phyloP scores from a whole-genome alignment of 352 stramenopile genomes.

The Phytopythium vexans region DNA sequence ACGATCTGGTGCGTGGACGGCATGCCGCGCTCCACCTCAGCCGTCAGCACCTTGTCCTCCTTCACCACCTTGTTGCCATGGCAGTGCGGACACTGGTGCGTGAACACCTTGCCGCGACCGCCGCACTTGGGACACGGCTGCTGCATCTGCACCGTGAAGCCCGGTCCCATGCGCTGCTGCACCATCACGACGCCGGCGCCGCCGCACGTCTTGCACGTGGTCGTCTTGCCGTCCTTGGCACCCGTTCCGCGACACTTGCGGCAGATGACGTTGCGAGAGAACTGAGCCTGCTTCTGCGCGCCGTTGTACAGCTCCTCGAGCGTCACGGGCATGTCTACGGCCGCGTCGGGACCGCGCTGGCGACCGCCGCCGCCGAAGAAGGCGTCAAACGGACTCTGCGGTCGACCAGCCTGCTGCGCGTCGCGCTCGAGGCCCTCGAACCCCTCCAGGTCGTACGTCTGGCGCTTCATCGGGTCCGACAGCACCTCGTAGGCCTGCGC shows the following conservation, averaged over 20 bases:
- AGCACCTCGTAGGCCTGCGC: slow-evolving; percentile 90
- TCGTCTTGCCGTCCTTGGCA: slow-evolving; percentile 82
- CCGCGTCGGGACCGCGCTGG: slow-evolving; percentile 67
- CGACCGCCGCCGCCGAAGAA: slow-evolving; percentile 80
- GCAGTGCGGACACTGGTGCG: slow-evolving; percentile 91
- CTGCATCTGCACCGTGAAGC: slow-evolving; percentile 90
- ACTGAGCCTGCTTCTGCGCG: slow-evolving; percentile 64
- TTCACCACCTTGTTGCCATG: slow-evolving; percentile 80
- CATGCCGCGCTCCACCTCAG: slow-evolving; percentile 80
- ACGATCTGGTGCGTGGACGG: slow-evolving; percentile 82
- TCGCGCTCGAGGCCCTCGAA: slow-evolving; percentile 84
- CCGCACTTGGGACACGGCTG: slow-evolving; percentile 79
- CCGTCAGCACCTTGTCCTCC: slow-evolving; percentile 78
- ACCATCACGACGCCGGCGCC: slow-evolving; percentile 74
- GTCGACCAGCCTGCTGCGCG: slow-evolving; percentile 44
- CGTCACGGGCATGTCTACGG: slow-evolving; percentile 73
- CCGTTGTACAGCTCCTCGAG: slow-evolving; percentile 88
- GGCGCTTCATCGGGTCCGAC: slow-evolving; percentile 84
- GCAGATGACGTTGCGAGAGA: slow-evolving; percentile 77
- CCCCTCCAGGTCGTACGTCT: slow-evolving; percentile 92
- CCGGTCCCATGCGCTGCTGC: slow-evolving; percentile 77
- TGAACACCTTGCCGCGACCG: slow-evolving; percentile 93
- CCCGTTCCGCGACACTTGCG: slow-evolving; percentile 81
- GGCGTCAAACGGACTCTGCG: slow-evolving; percentile 67
- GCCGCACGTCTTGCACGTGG: slow-evolving; percentile 67